Percentiles rank a stretch among this genome's conserved stretches.
These are phyloP conservation scores for Mrakia gelida DNA, from an alignment of 768 basidiomycete species.

Conservation along the genomic window DNA sequence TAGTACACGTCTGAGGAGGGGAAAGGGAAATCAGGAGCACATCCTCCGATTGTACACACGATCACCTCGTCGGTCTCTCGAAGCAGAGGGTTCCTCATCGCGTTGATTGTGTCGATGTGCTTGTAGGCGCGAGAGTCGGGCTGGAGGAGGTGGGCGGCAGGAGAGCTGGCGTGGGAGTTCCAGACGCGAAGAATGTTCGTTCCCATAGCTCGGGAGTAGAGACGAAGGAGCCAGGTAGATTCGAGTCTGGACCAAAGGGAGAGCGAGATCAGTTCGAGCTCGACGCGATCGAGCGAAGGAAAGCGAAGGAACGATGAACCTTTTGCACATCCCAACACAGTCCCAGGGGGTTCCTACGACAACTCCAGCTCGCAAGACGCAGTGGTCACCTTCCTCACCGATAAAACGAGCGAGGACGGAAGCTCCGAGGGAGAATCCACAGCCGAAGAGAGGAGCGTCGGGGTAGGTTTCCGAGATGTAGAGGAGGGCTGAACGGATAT, in stretches of 20 bases:
- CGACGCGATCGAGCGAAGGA: background rate
- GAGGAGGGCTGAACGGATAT: conserved; percentile 73
- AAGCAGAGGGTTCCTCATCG: conserved; percentile 17
- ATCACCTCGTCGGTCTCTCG: conserved; percentile 29
- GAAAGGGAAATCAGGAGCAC: conserved; percentile 40
- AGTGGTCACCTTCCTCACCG: conserved; percentile 63
- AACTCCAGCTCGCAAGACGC: conserved; percentile 27
- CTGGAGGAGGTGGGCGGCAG: background rate
- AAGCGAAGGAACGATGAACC: background rate
- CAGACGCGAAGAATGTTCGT: conserved; percentile 5
- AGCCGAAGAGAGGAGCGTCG: conserved; percentile 70
- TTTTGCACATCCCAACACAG: conserved; percentile 13
- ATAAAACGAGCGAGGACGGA: conserved; percentile 85
- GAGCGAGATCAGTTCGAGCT: background rate
- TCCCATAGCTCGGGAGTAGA: conserved; percentile 31
- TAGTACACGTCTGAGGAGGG: conserved; percentile 42
- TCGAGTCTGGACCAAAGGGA: conserved; percentile 16
- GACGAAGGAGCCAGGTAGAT: conserved; percentile 26
- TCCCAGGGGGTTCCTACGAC: conserved; percentile 32
- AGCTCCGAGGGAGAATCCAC: conserved; percentile 92
- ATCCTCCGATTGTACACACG: conserved; percentile 19
- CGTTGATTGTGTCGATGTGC: conserved; percentile 4
- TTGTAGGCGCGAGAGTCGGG: conserved; percentile 22
- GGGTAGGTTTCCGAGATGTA: conserved; percentile 71
- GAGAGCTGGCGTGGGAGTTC: background rate